These are phyloP conservation scores for Panicum miliaceum DNA, from an alignment of 176 grass and related monocot genomes.

Conservation along the genomic window DNA sequence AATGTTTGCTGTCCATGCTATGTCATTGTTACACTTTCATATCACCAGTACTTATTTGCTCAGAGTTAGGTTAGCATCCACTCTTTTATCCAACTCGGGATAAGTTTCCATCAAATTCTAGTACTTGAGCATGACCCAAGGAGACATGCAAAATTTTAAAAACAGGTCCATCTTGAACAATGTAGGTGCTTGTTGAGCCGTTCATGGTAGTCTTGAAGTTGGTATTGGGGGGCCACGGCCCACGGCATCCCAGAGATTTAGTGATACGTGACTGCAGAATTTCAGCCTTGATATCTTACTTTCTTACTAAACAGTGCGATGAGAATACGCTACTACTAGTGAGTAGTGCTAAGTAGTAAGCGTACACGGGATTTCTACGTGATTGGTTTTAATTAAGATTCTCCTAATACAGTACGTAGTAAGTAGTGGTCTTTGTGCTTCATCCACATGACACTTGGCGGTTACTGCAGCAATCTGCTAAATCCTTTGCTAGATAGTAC, in stretches of 20 bases:
- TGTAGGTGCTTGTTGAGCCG: neutral
- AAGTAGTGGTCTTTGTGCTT: neutral
- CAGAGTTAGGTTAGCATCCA: neutral
- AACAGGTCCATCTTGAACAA: neutral
- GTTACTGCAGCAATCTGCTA: constrained; percentile 31
- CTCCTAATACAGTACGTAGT: neutral
- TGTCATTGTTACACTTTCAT: neutral
- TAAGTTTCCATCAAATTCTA: constrained; percentile 1
- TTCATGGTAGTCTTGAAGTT: neutral
- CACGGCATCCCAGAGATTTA: neutral
- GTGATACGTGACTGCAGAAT: neutral
- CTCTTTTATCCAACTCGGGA: constrained; percentile 6
- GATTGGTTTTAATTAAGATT: constrained; percentile 20
- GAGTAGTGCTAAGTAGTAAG: neutral
- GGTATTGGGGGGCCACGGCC: too few species aligned
- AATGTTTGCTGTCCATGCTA: neutral
- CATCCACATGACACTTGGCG: constrained; percentile 19
- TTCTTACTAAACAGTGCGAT: neutral
- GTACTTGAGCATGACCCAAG: neutral
- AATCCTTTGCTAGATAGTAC: constrained; percentile 20
- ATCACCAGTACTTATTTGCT: constrained; percentile 7
- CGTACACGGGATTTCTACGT: neutral
- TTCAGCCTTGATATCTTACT: neutral
- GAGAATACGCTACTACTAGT: neutral
- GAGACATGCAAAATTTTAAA: neutral